Evolutionary conservation across 31 red algal genomes (phyloP).

Genomic region (Asparagopsis taxiformis): DNA sequence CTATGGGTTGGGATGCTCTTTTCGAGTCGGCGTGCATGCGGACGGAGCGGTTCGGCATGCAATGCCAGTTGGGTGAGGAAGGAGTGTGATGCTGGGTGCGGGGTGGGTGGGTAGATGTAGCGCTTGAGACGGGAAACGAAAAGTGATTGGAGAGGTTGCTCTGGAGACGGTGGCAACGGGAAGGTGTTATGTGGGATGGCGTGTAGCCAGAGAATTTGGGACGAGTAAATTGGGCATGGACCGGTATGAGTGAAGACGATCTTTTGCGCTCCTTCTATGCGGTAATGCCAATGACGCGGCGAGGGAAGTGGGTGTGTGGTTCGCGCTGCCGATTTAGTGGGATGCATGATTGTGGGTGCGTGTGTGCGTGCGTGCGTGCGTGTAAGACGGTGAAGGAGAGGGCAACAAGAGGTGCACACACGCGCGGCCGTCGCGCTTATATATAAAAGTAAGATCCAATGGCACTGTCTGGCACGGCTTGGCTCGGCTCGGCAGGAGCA

Average conservation of each 20-base stretch:
- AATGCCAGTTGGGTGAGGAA: conserved; percentile 26
- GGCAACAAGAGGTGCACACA: no score
- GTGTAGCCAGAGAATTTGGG: neutral
- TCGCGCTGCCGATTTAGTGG: no score
- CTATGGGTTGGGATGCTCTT: conserved; percentile 13
- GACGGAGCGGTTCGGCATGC: conserved; percentile 21
- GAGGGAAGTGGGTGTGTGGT: conserved; percentile 2
- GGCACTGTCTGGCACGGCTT: no score
- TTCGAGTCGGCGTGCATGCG: conserved; percentile 6
- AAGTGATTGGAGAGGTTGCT: no score
- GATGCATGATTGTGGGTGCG: no score
- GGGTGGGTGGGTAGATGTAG: conserved; percentile 17
- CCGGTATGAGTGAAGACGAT: conserved; percentile 3
- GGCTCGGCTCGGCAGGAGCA: no score
- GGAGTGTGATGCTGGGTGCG: conserved; percentile 13
- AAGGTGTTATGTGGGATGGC: neutral
- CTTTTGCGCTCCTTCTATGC: conserved; percentile 57
- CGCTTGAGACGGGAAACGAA: conserved; percentile 10
- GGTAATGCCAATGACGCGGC: conserved; percentile 22
- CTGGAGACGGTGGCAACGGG: no score
- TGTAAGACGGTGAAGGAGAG: no score
- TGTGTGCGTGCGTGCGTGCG: no score
- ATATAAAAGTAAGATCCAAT: no score
- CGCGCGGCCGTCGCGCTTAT: no score
- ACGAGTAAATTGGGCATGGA: neutral